phyloP scores from a whole-genome alignment of 305 asterid species.

The Solanum hybrid region DNA sequence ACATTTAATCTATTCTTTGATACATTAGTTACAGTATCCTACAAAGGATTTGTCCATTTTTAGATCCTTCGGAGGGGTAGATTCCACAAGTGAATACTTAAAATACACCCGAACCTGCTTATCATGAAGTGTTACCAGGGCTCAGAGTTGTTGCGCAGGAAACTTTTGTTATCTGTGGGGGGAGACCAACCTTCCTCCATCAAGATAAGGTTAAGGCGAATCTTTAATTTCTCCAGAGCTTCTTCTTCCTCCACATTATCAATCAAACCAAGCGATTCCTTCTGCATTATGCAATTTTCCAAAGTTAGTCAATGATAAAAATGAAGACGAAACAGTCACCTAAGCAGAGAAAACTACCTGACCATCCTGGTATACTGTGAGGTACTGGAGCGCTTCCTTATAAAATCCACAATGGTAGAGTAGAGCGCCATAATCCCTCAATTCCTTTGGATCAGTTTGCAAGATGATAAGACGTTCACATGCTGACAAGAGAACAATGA shows the following conservation, averaged over 20 bases:
- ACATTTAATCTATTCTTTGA: neutral
- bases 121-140: conserved; percentile 38
- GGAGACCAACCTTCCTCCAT: conserved; percentile 74
- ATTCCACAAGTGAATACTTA: neutral
- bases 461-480: conserved; percentile 76
- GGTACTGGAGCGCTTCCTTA: conserved; percentile 50
- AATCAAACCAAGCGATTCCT: conserved; percentile 25
- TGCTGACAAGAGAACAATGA: conserved; percentile 32
- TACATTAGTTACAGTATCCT: neutral
- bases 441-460: conserved; percentile 46
- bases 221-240: conserved; percentile 46
- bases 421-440: conserved; percentile 64
- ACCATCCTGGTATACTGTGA: conserved; percentile 42
- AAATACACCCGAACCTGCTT: neutral
- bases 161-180: conserved; percentile 29
- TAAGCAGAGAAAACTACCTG: conserved; percentile 25
- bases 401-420: conserved; percentile 79
- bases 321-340: neutral
- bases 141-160: conserved; percentile 52
- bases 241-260: conserved; percentile 47
- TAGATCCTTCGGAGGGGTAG: neutral
- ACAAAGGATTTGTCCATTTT: neutral
- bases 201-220: conserved; percentile 52
- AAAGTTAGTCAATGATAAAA: conserved; percentile 1
- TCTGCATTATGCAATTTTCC: conserved; percentile 7